phyloP scores from a whole-genome alignment of 495 filamentous ascomycete species.

The Recurvomyces mirabilis region DNA sequence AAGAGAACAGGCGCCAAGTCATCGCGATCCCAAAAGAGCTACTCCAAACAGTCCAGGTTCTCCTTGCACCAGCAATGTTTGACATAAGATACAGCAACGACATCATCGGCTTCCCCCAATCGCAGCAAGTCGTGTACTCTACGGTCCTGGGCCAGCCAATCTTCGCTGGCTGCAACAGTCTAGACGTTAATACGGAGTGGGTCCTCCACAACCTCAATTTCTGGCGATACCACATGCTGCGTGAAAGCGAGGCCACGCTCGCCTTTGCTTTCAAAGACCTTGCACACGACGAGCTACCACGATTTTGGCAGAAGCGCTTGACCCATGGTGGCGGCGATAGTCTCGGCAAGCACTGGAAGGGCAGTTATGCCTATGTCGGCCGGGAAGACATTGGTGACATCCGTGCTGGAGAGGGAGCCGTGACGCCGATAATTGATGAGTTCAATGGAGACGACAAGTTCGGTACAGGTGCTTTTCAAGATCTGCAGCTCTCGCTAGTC shows the following conservation, averaged over 20 bases:
- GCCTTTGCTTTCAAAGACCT: constrained; percentile 16
- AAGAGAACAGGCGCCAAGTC: neutral
- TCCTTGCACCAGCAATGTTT: constrained; percentile 23
- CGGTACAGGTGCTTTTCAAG: constrained; percentile 15
- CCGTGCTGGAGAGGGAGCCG: constrained; percentile 2
- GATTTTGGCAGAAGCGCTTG: constrained; percentile 17
- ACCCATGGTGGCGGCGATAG: neutral
- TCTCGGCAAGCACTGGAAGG: constrained; percentile 28
- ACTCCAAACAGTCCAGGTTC: constrained; percentile 23
- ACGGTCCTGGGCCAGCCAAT: constrained; percentile 15
- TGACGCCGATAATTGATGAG: constrained; percentile 10
- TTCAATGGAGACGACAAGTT: constrained; percentile 13
- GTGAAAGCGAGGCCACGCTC: constrained; percentile 16
- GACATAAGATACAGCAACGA: constrained; percentile 1
- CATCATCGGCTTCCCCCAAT: constrained; percentile 21
- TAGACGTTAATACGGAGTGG: constrained; percentile 25
- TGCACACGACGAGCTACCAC: constrained; percentile 13
- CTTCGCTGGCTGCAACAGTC: constrained; percentile 20
- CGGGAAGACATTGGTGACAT: constrained; percentile 13
- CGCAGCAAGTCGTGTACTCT: constrained; percentile 26
- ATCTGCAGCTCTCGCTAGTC: constrained; percentile 10
- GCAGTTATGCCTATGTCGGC: constrained; percentile 27
- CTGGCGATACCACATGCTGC: constrained; percentile 31
- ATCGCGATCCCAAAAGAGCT: constrained; percentile 1
- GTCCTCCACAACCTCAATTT: constrained; percentile 29